Evolutionary conservation across 1,284 basidiomycete genomes (phyloP), one percentile per base, ranked within the genome.

Genomic region (Afroboletus lepidellus): DNA sequence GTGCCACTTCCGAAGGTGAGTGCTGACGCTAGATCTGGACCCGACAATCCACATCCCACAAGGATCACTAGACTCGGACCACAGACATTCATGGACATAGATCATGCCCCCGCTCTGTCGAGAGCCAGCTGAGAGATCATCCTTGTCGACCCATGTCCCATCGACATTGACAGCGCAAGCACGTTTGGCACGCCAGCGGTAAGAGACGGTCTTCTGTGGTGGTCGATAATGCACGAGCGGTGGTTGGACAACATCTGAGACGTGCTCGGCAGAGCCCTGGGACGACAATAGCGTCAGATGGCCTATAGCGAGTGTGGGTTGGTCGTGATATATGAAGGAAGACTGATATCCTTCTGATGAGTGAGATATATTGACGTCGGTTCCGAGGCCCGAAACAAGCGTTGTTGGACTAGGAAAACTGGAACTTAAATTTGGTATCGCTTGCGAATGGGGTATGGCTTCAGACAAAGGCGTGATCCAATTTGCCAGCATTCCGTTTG

Each of bases 41-140:
- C 55, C 47, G 8, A 51, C 7, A 8, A 60, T 44, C 57, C 60
- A 62, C 48, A 58, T 57, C 2, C 57, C 58, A 8, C 58, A 60
- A 3, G 58, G 46, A 23, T 21, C 36, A 11, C 6, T 42, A 20
- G 38, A 37, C 24, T 18, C 42, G 32, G 21, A 43, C 59, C 59
- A 57, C 5, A 48, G 48, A 25, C 60, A 62, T 37, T 60, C 43
- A 11, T 60, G 41, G 12, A 60, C 46, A 3, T 8, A 21, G 39
- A 54, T 33, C 3, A 8, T 27, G 15, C 15, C 12, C 12, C 8
- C 6, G 2, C 32, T 36, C 5, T 41, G 6, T 24, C 16, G 1
- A 12, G 16, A 37, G 20, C 29, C 9, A 12, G 18, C 33, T 27
- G 3, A 24, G 12, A 62, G 42, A 15, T 57, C 57, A 1, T 49